A percentile compares a stretch with the other conserved stretches of the same genome.
Conservation (phyloP, 2,329 filamentous ascomycete genomes). For the Emericellopsis atlantica region DNA sequence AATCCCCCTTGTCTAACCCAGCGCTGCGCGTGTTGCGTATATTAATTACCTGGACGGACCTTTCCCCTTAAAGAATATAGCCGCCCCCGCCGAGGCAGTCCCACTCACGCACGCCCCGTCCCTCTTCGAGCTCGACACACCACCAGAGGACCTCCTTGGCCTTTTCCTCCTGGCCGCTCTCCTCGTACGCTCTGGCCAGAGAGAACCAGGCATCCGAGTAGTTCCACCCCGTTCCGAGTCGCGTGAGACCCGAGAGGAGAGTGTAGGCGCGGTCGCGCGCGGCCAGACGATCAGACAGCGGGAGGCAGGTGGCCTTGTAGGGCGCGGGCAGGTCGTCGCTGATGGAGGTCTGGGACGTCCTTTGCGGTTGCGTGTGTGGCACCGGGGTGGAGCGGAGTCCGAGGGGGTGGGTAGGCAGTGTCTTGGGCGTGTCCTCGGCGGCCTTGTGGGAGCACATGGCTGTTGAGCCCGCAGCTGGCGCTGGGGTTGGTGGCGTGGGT, state of each 20-base stretch:
- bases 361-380: conserved; percentile 1
- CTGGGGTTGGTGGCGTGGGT: conserved; percentile 28
- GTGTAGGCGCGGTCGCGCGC: conserved; percentile 82
- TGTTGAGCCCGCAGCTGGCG: neutral
- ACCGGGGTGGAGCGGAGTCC: conserved; percentile 23
- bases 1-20: too few species aligned
- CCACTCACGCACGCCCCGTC: conserved; percentile 69
- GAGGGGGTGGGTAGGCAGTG: conserved; percentile 30
- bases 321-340: conserved; percentile 31
- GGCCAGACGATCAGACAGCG: conserved; percentile 69
- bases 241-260: conserved; percentile 71
- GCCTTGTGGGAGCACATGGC: neutral
- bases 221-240: conserved; percentile 81
- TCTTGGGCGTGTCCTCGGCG: conserved; percentile 1
- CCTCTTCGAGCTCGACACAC: conserved; percentile 91
- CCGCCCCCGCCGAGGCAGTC: conserved; percentile 52
- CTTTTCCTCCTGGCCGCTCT: conserved; percentile 73
- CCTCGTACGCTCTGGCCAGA: conserved; percentile 76
- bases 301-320: conserved; percentile 49
- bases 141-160: conserved; percentile 93
- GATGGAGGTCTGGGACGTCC: conserved; percentile 9
- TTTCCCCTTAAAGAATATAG: conserved; percentile 35
- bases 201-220: conserved; percentile 87
- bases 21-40: too few species aligned
- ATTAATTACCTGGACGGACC: too few species aligned